Base-by-base conservation (phyloP, 345 rosid species). In the Passiflora organensis region DNA sequence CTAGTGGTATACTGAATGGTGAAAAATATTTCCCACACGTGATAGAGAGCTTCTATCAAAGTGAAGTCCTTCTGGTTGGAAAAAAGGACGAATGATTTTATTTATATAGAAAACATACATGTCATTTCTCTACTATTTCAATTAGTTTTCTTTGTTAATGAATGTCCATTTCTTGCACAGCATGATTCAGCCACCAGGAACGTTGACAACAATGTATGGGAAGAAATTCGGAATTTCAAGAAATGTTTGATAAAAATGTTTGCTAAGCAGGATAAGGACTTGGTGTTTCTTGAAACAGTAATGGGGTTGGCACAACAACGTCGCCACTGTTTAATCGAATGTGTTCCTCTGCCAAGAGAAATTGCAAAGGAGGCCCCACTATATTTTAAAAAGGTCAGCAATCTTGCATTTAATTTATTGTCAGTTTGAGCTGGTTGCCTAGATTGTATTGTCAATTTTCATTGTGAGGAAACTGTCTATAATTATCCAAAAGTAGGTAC, bases 211-310 rank as follows among this genome's bases (percentile, higher is more conserved):
- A 75, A 73, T 58, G 82, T 81, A 45, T 84, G 95, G 99, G 91
- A 81, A 13, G 94, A 93, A 79, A 84, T 93, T 36, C 89, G 91
- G 4, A 89, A 89, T 51, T 89, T 84, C 77, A 83, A 93, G 70
- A 93, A 89, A 73, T 89, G 99, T 72, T 85, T 93, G 24, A 82
- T 86, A 48, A 82, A 78, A 91, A 80, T 93, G 96, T 86, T 80
- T 69, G 87, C 82, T 2, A 81, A 84, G 79, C 85, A 86, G 68
- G 95, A 83, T 36, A 93, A 84, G 72, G 94, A 86, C 6, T 56
- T 81, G 14, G 76, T 91, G 52, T 93, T 93, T 72, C 82, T 93
- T 39, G 95, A 89, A 70, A 89, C 99, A 0, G 96, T 93, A 53
- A 80, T 86, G 75, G 82, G 83, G 6, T 76, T 93, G 74, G 77